Evolutionary conservation across 2,329 filamentous ascomycete species (phyloP), one percentile per base, ranked within the genome.

Genomic region (Cadophora sp.): DNA sequence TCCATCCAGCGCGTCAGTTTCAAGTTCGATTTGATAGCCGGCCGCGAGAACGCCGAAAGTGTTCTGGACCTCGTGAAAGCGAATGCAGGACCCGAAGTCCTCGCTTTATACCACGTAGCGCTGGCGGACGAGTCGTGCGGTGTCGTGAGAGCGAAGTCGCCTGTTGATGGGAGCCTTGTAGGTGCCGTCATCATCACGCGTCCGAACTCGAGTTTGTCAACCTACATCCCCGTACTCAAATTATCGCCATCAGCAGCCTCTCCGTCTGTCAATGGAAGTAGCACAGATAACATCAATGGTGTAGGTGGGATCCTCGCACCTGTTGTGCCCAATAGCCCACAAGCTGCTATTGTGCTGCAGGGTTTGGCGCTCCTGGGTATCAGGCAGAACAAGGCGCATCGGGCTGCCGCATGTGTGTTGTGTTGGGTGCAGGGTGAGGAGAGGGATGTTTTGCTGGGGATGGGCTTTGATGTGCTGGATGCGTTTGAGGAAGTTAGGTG

Each of bases 401-500:
- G 86, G n/a, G 86, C 86, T 65, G 85, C 84, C 74, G 84, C 85
- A 1, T 74, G 73, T 64, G 79, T 91, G 67, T 79, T 92, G 71
- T 89, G 91, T 76, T 77, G 75, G 75, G 75, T 77, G 26, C 59
- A 69, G 22, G 74, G 73, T 0, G 74, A 77, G 14, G 72, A 76
- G 68, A 72, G 75, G 64, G 92, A 96, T 78, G 88, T 90, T 43
- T 82, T 97, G 68, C 84, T 89, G 65, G 88, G 88, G 0, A 93
- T 97, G 91, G 93, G 93, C 0, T 97, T 97, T 76, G 88, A 89
- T 71, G 86, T 92, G 55, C 81, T 94, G 70, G 91, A 95, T 79
- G 90, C 86, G 50, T 97, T 94, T 78, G 93, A 97, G 75, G 92
- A 97, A 79, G 87, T 96, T 64, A 92, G 89, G 68, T 87, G 85